A percentile compares a stretch with the other conserved stretches of the same genome.
Evolutionary conservation across 2,329 filamentous ascomycete genomes (phyloP).

Genomic region (Epichloe festucae): DNA sequence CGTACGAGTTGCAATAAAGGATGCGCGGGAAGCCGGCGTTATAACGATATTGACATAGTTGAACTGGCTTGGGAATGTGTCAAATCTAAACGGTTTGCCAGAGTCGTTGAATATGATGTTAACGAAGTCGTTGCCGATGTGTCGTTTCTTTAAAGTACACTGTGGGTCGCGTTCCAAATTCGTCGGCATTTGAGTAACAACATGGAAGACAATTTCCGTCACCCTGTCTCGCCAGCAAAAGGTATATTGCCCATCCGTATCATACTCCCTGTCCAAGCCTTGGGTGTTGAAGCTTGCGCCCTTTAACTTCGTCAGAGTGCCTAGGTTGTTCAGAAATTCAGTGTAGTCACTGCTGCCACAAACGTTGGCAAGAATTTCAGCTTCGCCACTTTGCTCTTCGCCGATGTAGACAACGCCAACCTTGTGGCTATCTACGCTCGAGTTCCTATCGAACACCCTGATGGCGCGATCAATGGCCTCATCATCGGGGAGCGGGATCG

Average conservation of each 20-base stretch:
- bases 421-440: slow-evolving; percentile 89
- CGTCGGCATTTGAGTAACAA: slow-evolving; percentile 95
- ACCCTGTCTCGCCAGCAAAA: slow-evolving; percentile 93
- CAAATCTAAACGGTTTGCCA: slow-evolving; percentile 74
- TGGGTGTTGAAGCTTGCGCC: slow-evolving; percentile 86
- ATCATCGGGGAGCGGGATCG: slow-evolving; percentile 60
- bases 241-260: slow-evolving; percentile 74
- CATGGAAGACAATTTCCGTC: slow-evolving; percentile 89
- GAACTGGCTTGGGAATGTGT: slow-evolving; percentile 89
- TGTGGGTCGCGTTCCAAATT: slow-evolving; percentile 62
- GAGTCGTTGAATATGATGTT: slow-evolving; percentile 98
- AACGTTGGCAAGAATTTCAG: slow-evolving; percentile 76
- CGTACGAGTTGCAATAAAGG: slow-evolving; percentile 55
- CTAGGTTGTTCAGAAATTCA: slow-evolving; percentile 69
- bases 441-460: slow-evolving; percentile 69
- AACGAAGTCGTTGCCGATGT: slow-evolving; percentile 95
- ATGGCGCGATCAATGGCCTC: slow-evolving; percentile 64
- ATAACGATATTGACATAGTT: slow-evolving; percentile 97
- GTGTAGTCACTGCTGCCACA: slow-evolving; percentile 80
- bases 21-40: slow-evolving; percentile 68
- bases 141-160: slow-evolving; percentile 77
- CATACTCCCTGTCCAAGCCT: slow-evolving; percentile 66
- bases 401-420: slow-evolving; percentile 90
- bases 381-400: slow-evolving; percentile 69
- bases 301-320: slow-evolving; percentile 67